Evolutionary conservation across 225 moss, liverwort and hornwort genomes (phyloP).

Genomic region (Polytrichum commune): DNA sequence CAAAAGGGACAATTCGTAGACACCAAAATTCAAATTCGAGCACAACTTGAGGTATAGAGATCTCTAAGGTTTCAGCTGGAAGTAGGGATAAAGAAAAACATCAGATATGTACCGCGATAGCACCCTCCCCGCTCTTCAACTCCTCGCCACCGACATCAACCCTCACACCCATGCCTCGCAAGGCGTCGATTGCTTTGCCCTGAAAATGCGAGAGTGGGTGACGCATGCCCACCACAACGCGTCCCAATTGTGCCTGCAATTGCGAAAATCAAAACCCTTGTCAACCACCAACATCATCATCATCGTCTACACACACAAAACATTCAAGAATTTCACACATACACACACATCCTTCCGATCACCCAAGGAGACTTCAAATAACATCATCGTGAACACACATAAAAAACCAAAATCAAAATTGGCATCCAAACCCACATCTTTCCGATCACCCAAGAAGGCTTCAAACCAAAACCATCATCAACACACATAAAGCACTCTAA

Average conservation of each 20-base stretch:
- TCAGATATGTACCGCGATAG: constrained; percentile 13
- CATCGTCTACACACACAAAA: neutral
- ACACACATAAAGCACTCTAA: too few species aligned
- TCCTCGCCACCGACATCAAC: constrained; percentile 80
- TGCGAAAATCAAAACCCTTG: neutral
- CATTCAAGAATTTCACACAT: neutral
- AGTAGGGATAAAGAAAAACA: too few species aligned
- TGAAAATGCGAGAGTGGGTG: constrained; percentile 77
- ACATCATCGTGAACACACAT: too few species aligned
- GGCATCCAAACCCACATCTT: too few species aligned
- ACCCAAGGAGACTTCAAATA: too few species aligned
- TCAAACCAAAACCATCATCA: too few species aligned
- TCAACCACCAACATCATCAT: neutral
- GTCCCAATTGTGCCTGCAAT: constrained; percentile 55
- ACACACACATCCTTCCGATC: neutral
- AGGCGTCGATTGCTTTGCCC: constrained; percentile 71
- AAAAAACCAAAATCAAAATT: too few species aligned
- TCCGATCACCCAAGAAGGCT: too few species aligned
- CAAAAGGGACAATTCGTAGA: too few species aligned
- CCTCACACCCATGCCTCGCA: constrained; percentile 50
- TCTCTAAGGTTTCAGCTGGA: neutral
- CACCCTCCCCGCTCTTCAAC: constrained; percentile 11
- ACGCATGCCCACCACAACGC: constrained; percentile 82
- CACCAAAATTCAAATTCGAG: too few species aligned
- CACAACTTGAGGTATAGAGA: neutral